Evolutionary conservation across 352 stramenopile genomes (phyloP), one percentile per base, ranked within the genome.

Genomic region (Globisporangium emineosum): DNA sequence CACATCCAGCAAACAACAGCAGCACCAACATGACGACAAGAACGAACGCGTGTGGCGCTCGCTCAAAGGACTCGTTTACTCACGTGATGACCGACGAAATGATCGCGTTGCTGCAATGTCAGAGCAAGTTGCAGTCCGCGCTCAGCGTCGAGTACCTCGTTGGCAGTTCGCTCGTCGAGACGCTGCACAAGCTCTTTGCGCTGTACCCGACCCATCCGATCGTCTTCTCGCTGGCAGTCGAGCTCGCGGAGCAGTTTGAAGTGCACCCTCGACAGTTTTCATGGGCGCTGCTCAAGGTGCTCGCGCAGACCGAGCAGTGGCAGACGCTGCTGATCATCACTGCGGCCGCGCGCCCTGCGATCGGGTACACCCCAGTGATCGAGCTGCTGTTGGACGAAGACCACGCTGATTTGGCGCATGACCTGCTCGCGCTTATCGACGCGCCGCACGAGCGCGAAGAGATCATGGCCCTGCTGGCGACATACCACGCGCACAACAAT

Each of bases 181-280:
- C 77, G 30, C 57, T 89, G 35, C 70, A 88, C 51, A 87, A 89
- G 57, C 55, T 89, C n/a, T 62, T 88, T 27, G 75, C 69, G 27
- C 61, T 90, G 29, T 77, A 83, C 45, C 69, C 79, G 10, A 69
- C 67, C 2, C 69, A 85, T 35, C 62, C 64, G 13, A 60, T 72
- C 12, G 73, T 77, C 33, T 69, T 90, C 10, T 32, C 66, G 3
- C 47, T 70, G 1, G 70, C 77, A 17, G 71, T 85, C 0, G 58
- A 72, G n/a, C 59, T 80, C 57, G 79, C 70, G 8, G 70, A 81
- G 50, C 67, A 81, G 29, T 83, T 80, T 40, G 55, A 60, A 8
- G 60, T 90, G 17, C 72, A 73, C 25, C 79, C 81, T 32, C 71
- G 68, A 21, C 79, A 88, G 65, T 83, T 89, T 56, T 88, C 77